Base-by-base conservation (phyloP, 1,284 basidiomycete genomes). In the Fomitopsis pinicola region DNA sequence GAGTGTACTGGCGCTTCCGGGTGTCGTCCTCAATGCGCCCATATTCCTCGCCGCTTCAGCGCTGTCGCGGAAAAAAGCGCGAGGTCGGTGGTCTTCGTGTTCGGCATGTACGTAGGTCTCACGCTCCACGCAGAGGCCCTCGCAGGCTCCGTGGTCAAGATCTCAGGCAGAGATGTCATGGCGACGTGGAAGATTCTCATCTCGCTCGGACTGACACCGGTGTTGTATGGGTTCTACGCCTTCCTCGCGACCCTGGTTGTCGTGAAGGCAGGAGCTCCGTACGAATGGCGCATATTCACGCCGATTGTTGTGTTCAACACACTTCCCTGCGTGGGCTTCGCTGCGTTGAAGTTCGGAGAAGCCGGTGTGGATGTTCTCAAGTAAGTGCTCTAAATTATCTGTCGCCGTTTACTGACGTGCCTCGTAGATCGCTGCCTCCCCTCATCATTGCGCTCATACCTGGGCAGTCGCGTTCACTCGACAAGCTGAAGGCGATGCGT, bases 161-260 rank as follows among this genome's bases (percentile, higher is more conserved):
- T 99, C 62, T 92, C 93, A 42, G 97, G 90, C 36, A 86, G 94
- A 55, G 97, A 99, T 73, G 97, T 99, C 15, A 80, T 99, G n/a
- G 97, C 95, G 0, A 95, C 96, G 3, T 99, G 97, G 97, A 99
- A 99, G 75, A 89, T 99, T 35, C 84, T 99, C 52, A 95, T 99
- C 59, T 97, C 95, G 10, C 81, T 99, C 57, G 97, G 91, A 28
- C 81, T 95, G 42, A 91, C 94, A 5, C 97, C 97, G 7, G 77
- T 97, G 7, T 78, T 99, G 40, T 99, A 99, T 78, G 75, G 84
- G 9, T 76, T 91, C 67, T 98, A 97, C 75, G 92, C 93, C 40
- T 76, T 91, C 69, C 69, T 96, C 40, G 94, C 95, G 10, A 92
- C 92, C 19, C 70, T 88, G 35, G 75, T 96, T 58, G 92, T 90